These are phyloP conservation scores for Kurtzmaniella quercitrusa DNA, from an alignment of 1,139 yeast genomes.

Conservation along the genomic window DNA sequence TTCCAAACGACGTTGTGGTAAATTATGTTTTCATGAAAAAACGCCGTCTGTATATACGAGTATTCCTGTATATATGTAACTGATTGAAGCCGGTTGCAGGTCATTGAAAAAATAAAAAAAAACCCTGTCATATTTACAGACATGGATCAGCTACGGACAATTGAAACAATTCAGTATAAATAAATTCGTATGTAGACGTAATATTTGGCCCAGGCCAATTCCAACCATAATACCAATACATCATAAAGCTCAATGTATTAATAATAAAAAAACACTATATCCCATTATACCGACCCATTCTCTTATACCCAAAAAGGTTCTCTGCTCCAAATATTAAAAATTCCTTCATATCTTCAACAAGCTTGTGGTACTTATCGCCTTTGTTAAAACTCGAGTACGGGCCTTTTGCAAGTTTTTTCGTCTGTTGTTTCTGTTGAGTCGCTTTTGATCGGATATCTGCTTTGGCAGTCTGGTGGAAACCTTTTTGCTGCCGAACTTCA, in stretches of 20 bases:
- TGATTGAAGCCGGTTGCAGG: not conserved
- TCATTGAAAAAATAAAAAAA: not conserved
- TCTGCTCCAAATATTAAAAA: no score
- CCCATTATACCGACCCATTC: not conserved
- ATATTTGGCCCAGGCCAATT: not conserved
- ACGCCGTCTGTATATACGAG: not conserved
- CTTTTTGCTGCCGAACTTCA: not conserved
- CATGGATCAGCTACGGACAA: not conserved
- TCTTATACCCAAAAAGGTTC: no score
- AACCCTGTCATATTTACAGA: no score
- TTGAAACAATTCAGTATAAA: not conserved
- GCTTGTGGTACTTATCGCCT: not conserved
- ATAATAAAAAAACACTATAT: conserved; percentile 1
- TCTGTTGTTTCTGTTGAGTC: conserved; percentile 1
- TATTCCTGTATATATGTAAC: not conserved
- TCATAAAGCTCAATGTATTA: not conserved
- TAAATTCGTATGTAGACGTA: not conserved
- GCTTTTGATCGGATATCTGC: not conserved
- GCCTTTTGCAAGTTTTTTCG: conserved; percentile 1
- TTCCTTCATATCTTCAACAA: no score
- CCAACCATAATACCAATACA: not conserved
- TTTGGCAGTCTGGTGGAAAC: not conserved
- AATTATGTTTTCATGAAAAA: not conserved
- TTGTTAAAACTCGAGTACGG: not conserved
- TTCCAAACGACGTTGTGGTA: not conserved